phyloP scores from a whole-genome alignment of 176 grass and related monocot species.

The Aechmea fasciata region DNA sequence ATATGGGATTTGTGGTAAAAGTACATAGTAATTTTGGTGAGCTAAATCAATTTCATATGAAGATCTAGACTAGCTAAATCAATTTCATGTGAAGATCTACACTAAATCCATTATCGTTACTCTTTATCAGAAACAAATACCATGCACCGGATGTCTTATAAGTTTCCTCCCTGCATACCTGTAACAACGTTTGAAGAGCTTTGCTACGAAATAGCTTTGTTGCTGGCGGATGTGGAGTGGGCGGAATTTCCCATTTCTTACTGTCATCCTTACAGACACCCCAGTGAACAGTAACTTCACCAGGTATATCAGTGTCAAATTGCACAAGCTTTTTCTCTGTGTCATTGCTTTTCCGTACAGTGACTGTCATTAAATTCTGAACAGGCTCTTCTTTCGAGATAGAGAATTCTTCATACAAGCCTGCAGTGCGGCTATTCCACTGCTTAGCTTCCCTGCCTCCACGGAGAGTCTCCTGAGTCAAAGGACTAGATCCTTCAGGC shows the following conservation, averaged over 20 bases:
- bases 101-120: too few relatives aligned
- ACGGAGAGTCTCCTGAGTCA: slow-evolving; percentile 14
- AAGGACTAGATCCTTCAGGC: slow-evolving; percentile 31
- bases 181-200: slow-evolving; percentile 78
- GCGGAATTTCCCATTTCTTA: slow-evolving; percentile 69
- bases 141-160: background rate
- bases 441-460: slow-evolving; percentile 22
- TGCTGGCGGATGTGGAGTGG: slow-evolving; percentile 65
- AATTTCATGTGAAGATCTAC: too few relatives aligned
- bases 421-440: slow-evolving; percentile 26
- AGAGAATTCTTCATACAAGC: slow-evolving; percentile 59
- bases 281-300: slow-evolving; percentile 84
- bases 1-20: too few relatives aligned
- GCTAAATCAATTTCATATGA: too few relatives aligned
- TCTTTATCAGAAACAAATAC: background rate
- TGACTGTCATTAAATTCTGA: slow-evolving; percentile 68
- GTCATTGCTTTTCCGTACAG: slow-evolving; percentile 36
- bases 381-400: slow-evolving; percentile 59
- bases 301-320: slow-evolving; percentile 83
- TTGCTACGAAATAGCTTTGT: slow-evolving; percentile 64
- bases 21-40: too few relatives aligned
- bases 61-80: too few relatives aligned
- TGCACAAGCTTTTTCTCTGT: slow-evolving; percentile 51
- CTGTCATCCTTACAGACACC: slow-evolving; percentile 67
- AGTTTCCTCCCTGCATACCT: slow-evolving; percentile 39